A percentile compares a stretch with the other conserved stretches of the same genome.
Conservation (phyloP, 768 basidiomycete genomes). For the Trametes gibbosa region DNA sequence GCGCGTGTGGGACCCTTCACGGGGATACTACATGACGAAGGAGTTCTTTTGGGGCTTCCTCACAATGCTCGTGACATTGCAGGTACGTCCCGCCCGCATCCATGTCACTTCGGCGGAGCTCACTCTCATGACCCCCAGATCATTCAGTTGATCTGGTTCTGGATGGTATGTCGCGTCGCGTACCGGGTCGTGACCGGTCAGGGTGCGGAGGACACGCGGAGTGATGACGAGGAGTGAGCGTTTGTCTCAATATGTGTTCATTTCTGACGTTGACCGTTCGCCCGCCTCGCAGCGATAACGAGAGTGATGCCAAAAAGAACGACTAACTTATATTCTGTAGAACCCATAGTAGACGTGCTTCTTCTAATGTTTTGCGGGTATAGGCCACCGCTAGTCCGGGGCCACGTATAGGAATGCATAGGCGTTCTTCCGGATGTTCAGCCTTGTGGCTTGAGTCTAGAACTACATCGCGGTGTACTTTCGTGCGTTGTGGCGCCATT, state of each 20-base stretch:
- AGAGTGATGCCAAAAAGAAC: conserved; percentile 32
- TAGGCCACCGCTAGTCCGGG: neutral
- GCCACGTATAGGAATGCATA: conserved; percentile 8
- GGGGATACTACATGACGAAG: conserved; percentile 54
- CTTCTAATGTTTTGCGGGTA: conserved; percentile 9
- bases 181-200: conserved; percentile 72
- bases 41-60: conserved; percentile 47
- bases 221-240: conserved; percentile 75
- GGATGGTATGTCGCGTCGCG: conserved; percentile 81
- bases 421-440: neutral
- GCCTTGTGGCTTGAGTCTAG: too few species aligned
- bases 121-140: conserved; percentile 39
- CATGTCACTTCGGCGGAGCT: neutral
- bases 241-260: neutral
- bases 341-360: conserved; percentile 15
- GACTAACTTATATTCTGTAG: conserved; percentile 20
- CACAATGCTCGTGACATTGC: conserved; percentile 52
- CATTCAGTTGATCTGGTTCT: conserved; percentile 83
- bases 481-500: neutral
- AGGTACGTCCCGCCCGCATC: conserved; percentile 45
- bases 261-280: neutral
- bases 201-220: conserved; percentile 80
- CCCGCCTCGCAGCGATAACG: conserved; percentile 22
- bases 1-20: conserved; percentile 56
- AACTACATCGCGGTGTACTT: too few species aligned